Percentiles rank a stretch among this genome's conserved stretches.
These are phyloP conservation scores for Sequoiadendron giganteum DNA, from an alignment of 75 land plant genomes.

Conservation along the genomic window DNA sequence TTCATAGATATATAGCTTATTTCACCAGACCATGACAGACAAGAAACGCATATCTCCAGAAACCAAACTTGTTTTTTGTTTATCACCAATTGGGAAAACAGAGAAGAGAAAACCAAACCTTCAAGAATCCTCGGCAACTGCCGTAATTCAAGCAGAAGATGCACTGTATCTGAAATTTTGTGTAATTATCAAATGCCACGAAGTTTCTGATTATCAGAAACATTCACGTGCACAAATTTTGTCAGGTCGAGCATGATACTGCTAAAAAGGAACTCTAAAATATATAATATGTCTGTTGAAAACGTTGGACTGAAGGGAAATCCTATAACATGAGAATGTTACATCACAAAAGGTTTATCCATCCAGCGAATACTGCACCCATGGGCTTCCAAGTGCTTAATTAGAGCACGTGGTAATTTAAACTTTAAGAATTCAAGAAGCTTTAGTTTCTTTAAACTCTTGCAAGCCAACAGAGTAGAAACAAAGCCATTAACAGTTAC, in stretches of 20 bases:
- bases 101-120: not conserved
- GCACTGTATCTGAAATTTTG: not conserved
- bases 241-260: not conserved
- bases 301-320: not conserved
- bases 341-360: conserved; percentile 57
- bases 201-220: not conserved
- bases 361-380: conserved; percentile 82
- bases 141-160: not conserved
- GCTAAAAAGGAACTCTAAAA: not conserved
- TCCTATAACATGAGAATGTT: not conserved
- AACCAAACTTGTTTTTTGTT: not conserved
- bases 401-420: conserved; percentile 38
- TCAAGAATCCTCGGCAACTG: not conserved
- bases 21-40: not conserved
- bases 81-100: not conserved
- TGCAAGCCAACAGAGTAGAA: conserved; percentile 64
- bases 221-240: not conserved
- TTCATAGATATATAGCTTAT: not conserved
- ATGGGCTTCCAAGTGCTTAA: conserved; percentile 67
- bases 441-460: conserved; percentile 80
- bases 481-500: conserved; percentile 67
- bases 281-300: not conserved
- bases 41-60: not conserved
- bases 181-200: not conserved
- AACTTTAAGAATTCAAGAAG: conserved; percentile 49